Conservation (phyloP, 1,139 yeast genomes). For the Sugiyamaella xylanicola region DNA sequence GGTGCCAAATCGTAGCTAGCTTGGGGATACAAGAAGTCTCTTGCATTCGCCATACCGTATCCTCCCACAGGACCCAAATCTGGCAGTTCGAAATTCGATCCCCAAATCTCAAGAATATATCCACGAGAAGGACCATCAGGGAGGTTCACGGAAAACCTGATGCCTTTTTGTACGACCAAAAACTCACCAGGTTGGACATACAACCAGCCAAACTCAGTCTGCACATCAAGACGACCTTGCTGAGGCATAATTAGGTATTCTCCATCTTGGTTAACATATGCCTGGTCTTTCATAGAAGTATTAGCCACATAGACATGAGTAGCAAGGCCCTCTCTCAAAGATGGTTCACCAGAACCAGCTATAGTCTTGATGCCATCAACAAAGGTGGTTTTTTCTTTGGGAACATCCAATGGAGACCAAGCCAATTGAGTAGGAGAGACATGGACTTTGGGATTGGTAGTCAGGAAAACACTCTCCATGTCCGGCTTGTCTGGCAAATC, state of each 20-base stretch:
- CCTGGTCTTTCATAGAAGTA: slow-evolving; percentile 34
- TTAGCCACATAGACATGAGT: slow-evolving; percentile 32
- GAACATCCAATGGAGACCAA: slow-evolving; percentile 13
- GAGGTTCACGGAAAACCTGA: slow-evolving; percentile 31
- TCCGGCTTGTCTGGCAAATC: slow-evolving; percentile 8
- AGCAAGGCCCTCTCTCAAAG: slow-evolving; percentile 30
- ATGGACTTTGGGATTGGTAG: slow-evolving; percentile 8
- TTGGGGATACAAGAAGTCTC: slow-evolving; percentile 36
- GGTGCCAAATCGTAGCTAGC: slow-evolving; percentile 29
- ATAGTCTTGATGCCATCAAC: slow-evolving; percentile 30
- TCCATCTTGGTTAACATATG: slow-evolving; percentile 34
- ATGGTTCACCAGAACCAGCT: slow-evolving; percentile 33
- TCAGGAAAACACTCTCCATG: background rate
- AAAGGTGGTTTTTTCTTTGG: slow-evolving; percentile 24
- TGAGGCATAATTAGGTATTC: slow-evolving; percentile 37
- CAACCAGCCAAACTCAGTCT: slow-evolving; percentile 37
- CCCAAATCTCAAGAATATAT: slow-evolving; percentile 36
- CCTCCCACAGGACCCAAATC: slow-evolving; percentile 39
- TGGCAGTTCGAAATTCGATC: slow-evolving; percentile 37
- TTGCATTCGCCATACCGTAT: slow-evolving; percentile 39
- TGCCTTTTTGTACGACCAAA: slow-evolving; percentile 37
- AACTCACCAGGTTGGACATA: slow-evolving; percentile 36
- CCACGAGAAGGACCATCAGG: slow-evolving; percentile 30
- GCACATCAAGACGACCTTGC: slow-evolving; percentile 35
- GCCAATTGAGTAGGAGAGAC: slow-evolving; percentile 14